Percentiles rank a stretch among this genome's conserved stretches.
These are phyloP conservation scores for Globisporangium nagaii DNA, from an alignment of 352 stramenopile species.

Conservation along the genomic window DNA sequence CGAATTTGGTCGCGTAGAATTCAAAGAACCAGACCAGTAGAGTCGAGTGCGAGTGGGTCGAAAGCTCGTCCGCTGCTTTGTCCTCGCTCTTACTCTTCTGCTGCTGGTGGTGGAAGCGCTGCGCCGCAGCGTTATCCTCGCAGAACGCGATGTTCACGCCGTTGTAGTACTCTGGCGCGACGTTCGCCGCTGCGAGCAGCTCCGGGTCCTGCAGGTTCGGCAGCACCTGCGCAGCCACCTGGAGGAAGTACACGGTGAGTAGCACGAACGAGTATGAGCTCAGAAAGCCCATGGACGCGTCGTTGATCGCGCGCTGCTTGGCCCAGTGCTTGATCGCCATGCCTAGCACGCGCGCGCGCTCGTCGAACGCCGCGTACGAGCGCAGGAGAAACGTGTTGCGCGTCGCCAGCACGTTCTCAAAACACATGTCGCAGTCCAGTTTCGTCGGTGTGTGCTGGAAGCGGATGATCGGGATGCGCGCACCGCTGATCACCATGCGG, in stretches of 20 bases:
- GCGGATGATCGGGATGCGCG: conserved; percentile 77
- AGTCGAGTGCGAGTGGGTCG: conserved; percentile 37
- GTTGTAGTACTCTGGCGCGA: conserved; percentile 34
- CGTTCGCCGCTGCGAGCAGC: conserved; percentile 35
- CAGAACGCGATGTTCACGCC: conserved; percentile 77
- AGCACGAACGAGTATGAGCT: conserved; percentile 99
- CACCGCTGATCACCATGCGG: conserved; percentile 54
- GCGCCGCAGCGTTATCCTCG: conserved; percentile 26
- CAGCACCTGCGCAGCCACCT: conserved; percentile 77
- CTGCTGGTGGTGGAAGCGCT: conserved; percentile 30
- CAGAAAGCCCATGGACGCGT: conserved; percentile 93
- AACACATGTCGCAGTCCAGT: conserved; percentile 79
- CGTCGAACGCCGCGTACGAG: conserved; percentile 70
- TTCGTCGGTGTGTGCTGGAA: conserved; percentile 52
- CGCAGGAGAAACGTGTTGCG: conserved; percentile 80
- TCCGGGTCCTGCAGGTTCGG: conserved; percentile 91
- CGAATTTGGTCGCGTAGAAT: conserved; percentile 96
- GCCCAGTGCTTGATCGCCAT: conserved; percentile 98
- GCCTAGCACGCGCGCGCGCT: conserved; percentile 82
- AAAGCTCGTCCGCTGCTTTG: too few relatives aligned
- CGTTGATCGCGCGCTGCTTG: conserved; percentile 95
- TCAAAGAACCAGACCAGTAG: conserved; percentile 95
- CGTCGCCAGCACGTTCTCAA: conserved; percentile 76
- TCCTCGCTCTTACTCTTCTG: background rate
- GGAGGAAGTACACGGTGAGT: conserved; percentile 96